Conservation (phyloP, 192 early-diverging fungal genomes). For the Backusella sp. region DNA sequence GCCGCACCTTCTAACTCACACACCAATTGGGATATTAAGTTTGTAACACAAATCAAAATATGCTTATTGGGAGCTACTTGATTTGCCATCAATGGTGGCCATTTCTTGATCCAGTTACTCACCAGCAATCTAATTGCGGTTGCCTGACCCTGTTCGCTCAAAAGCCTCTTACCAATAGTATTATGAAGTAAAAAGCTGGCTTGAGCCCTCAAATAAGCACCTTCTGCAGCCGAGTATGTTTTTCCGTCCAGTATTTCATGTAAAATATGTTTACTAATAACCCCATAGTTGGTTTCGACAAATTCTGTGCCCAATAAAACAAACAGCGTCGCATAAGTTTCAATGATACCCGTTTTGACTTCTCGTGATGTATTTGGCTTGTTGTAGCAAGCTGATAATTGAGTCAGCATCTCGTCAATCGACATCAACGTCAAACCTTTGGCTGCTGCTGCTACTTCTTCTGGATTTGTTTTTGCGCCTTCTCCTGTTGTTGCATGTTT, state of each 20-base stretch:
- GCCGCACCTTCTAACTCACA: constrained; percentile 77
- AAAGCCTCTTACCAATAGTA: constrained; percentile 67
- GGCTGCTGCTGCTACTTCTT: constrained; percentile 10
- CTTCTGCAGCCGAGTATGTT: constrained; percentile 48
- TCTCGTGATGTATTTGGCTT: constrained; percentile 65
- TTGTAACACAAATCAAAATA: constrained; percentile 66
- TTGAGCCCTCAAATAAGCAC: constrained; percentile 57
- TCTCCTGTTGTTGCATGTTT: constrained; percentile 30
- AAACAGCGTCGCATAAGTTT: constrained; percentile 75
- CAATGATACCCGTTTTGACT: constrained; percentile 71
- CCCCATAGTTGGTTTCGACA: constrained; percentile 72
- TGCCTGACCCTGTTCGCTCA: constrained; percentile 80
- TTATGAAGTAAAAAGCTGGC: constrained; percentile 68
- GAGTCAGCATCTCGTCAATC: constrained; percentile 65
- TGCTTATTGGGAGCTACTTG: constrained; percentile 52
- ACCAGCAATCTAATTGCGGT: constrained; percentile 62
- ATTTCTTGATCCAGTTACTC: constrained; percentile 58
- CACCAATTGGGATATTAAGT: constrained; percentile 71
- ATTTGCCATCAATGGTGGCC: constrained; percentile 50
- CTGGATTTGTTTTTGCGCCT: background rate
- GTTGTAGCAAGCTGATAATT: constrained; percentile 63
- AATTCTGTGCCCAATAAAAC: constrained; percentile 65
- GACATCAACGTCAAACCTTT: constrained; percentile 38
- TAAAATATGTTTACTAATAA: constrained; percentile 68
- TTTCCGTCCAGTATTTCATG: constrained; percentile 58